Conservation (phyloP, 2,329 filamentous ascomycete species). For the Colletotrichum liaoningense region DNA sequence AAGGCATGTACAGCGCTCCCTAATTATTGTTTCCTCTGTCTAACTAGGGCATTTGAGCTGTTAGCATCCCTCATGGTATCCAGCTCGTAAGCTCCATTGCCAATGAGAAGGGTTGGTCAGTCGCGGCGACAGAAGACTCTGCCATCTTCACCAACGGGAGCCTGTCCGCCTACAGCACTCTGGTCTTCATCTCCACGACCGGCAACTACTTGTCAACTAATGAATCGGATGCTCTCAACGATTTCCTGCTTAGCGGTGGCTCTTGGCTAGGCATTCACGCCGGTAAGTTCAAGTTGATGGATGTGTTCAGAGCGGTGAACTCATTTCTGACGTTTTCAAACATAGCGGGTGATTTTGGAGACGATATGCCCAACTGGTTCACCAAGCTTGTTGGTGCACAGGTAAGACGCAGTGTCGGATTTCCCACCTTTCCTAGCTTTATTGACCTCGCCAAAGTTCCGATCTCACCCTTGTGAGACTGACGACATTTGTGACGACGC, state of each 20-base stretch:
- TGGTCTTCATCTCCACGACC: not conserved
- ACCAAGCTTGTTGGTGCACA: not conserved
- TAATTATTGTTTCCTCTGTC: not conserved
- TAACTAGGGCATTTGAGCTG: not conserved
- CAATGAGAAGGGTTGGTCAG: not conserved
- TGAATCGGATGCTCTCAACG: not conserved
- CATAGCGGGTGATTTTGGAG: not conserved
- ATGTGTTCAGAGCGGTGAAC: no score
- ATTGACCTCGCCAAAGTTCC: not conserved
- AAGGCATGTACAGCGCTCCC: not conserved
- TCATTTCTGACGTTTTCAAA: not conserved
- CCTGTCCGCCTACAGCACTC: not conserved
- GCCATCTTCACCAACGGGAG: slow-evolving; percentile 7
- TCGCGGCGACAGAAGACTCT: slow-evolving; percentile 2
- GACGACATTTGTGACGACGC: not conserved
- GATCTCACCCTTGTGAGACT: not conserved
- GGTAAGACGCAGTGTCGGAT: not conserved
- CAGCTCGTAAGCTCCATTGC: not conserved
- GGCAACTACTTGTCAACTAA: not conserved
- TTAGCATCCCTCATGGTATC: not conserved
- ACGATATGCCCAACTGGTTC: not conserved
- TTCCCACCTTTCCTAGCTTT: not conserved
- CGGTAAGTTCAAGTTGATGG: not conserved
- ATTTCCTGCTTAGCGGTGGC: not conserved
- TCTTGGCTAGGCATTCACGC: not conserved